Evolutionary conservation across 495 filamentous ascomycete species (phyloP).

Genomic region (Trichodelitschia bisporula): DNA sequence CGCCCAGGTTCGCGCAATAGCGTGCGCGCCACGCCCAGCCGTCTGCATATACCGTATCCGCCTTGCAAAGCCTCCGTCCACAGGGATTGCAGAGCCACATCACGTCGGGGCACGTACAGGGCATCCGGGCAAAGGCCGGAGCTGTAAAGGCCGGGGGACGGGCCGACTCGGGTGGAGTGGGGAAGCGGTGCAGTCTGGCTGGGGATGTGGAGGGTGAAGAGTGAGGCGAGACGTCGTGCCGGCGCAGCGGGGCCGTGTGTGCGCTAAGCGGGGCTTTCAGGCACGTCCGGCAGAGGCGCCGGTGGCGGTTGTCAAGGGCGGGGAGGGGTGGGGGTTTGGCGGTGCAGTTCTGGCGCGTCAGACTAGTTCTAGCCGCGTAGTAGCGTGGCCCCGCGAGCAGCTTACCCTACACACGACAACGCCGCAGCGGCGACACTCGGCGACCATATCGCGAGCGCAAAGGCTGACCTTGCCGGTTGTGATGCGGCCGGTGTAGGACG

Average conservation of each 20-base stretch:
- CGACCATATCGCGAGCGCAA: constrained; percentile 71
- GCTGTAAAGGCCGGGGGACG: constrained; percentile 14
- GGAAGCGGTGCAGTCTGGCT: neutral
- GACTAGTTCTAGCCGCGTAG: too few relatives aligned
- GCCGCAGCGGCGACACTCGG: constrained; percentile 52
- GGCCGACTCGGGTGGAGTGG: neutral
- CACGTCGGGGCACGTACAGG: constrained; percentile 41
- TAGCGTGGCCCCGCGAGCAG: too few relatives aligned
- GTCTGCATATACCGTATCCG: constrained; percentile 50
- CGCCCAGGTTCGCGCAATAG: constrained; percentile 59
- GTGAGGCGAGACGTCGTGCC: neutral
- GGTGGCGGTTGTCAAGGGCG: constrained; percentile 40
- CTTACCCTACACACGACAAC: constrained; percentile 56
- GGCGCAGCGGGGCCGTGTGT: constrained; percentile 3
- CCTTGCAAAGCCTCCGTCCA: constrained; percentile 37
- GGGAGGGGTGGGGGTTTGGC: constrained; percentile 43
- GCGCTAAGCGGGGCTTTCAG: constrained; percentile 26
- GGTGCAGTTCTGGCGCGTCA: constrained; percentile 47
- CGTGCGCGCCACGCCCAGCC: constrained; percentile 75
- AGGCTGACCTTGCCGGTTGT: constrained; percentile 39
- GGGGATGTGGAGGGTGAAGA: neutral
- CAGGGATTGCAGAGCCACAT: constrained; percentile 68
- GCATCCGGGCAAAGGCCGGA: constrained; percentile 25
- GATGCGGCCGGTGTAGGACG: constrained; percentile 16
- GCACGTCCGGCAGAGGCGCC: constrained; percentile 55